Conservation (phyloP, 1,139 yeast genomes). For the Protomyces inundatus region DNA sequence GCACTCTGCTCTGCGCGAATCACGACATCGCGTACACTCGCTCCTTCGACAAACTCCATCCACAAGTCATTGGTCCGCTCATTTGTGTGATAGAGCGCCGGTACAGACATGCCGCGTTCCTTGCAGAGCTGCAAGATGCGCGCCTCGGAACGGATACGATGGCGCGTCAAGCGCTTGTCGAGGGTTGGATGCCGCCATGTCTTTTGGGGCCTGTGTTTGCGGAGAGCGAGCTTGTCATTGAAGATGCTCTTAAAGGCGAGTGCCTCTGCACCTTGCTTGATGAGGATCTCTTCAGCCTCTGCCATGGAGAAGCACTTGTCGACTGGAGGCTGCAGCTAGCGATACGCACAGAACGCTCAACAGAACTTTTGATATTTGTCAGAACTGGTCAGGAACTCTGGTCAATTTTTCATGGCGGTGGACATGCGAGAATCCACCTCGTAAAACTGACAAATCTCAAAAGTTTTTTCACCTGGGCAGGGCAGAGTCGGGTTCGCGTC, state of each 20-base stretch:
- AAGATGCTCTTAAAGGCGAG: conserved; percentile 58
- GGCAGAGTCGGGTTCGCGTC: no score
- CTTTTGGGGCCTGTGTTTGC: conserved; percentile 85
- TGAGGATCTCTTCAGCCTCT: conserved; percentile 40
- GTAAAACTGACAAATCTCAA: no score
- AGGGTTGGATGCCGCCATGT: conserved; percentile 81
- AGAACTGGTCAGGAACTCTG: no score
- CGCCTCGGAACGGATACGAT: conserved; percentile 79
- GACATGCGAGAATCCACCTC: no score
- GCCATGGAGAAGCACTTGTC: not conserved
- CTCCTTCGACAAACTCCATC: conserved; percentile 69
- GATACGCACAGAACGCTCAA: no score
- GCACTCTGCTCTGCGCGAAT: conserved; percentile 42
- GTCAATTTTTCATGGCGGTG: no score
- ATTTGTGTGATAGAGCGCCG: conserved; percentile 66
- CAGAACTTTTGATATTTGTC: no score
- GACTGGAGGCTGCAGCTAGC: no score
- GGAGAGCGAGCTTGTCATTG: conserved; percentile 49
- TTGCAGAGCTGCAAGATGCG: conserved; percentile 62
- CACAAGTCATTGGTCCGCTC: conserved; percentile 74
- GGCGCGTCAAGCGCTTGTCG: conserved; percentile 69
- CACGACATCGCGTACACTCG: conserved; percentile 31
- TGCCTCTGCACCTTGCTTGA: conserved; percentile 97
- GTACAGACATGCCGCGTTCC: conserved; percentile 57
- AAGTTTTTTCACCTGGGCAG: no score